Evolutionary conservation across 2,329 filamentous ascomycete genomes (phyloP).

Genomic region (Emergomyces orientalis): DNA sequence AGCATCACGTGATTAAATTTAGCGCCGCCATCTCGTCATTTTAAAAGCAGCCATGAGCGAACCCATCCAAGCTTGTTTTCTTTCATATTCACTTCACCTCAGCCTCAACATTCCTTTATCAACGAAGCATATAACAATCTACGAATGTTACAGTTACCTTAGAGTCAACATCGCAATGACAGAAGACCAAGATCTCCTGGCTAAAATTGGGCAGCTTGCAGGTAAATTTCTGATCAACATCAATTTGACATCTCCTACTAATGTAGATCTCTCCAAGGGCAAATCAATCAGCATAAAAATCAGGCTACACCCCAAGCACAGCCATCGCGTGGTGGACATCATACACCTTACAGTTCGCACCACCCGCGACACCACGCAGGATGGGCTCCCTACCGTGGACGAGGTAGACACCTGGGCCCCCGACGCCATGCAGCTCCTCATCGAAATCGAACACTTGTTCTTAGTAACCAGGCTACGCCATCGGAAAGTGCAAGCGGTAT

Average conservation of each 20-base stretch:
- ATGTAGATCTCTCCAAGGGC: slow-evolving; percentile 42
- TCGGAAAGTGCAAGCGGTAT: slow-evolving; percentile 19
- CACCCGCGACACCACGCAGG: slow-evolving; percentile 20
- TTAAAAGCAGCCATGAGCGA: background rate
- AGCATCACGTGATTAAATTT: background rate
- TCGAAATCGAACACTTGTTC: slow-evolving; percentile 54
- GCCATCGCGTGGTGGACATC: slow-evolving; percentile 19
- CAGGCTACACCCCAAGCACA: slow-evolving; percentile 26
- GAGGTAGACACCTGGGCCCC: slow-evolving; percentile 30
- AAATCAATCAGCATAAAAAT: slow-evolving; percentile 72
- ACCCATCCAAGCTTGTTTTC: background rate
- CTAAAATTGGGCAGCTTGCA: slow-evolving; percentile 49
- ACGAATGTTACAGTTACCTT: background rate
- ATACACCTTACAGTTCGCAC: slow-evolving; percentile 20
- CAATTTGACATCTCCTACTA: slow-evolving; percentile 24
- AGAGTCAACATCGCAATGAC: slow-evolving; percentile 29
- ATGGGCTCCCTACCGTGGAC: slow-evolving; percentile 37
- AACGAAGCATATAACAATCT: background rate
- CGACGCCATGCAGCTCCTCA: slow-evolving; percentile 35
- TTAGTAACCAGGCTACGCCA: slow-evolving; percentile 42
- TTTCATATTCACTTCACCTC: background rate
- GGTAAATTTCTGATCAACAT: slow-evolving; percentile 33
- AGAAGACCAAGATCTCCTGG: slow-evolving; percentile 47
- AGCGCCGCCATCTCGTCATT: background rate
- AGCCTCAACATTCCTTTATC: background rate